phyloP scores from a whole-genome alignment of 768 basidiomycete genomes.

The Sarcodon aspratus region DNA sequence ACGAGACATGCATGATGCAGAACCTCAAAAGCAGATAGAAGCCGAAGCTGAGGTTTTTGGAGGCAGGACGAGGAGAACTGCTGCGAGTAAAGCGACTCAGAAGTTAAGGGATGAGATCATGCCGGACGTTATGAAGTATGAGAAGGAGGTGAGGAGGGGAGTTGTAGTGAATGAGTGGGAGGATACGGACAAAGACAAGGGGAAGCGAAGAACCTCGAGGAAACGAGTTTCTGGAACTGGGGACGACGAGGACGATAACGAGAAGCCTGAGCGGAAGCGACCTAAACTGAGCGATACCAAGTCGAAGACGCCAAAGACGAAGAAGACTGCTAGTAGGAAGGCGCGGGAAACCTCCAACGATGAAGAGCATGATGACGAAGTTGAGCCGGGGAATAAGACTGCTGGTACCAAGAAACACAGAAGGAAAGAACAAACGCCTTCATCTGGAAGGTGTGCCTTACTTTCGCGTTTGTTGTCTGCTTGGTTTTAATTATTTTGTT shows the following conservation, averaged over 20 bases:
- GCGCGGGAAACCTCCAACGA: not conserved
- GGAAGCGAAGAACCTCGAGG: conserved; percentile 6
- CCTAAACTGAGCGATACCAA: not conserved
- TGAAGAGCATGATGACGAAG: conserved; percentile 3
- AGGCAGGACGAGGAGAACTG: conserved; percentile 29
- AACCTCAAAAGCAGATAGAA: no score
- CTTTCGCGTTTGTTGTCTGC: not conserved
- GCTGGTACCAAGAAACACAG: conserved; percentile 5
- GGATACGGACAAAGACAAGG: conserved; percentile 8
- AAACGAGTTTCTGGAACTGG: conserved; percentile 15
- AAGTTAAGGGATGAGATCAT: conserved; percentile 45
- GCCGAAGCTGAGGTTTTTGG: not conserved
- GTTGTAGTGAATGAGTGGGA: conserved; percentile 15
- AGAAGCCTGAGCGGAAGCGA: conserved; percentile 13
- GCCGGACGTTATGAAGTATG: conserved; percentile 64
- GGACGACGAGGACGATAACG: conserved; percentile 5
- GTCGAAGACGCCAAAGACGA: conserved; percentile 7
- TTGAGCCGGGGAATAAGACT: conserved; percentile 3
- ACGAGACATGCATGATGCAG: no score
- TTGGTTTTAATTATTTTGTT: not conserved
- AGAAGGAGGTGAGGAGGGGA: conserved; percentile 47
- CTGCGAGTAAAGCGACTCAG: conserved; percentile 37
- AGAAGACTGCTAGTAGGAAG: conserved; percentile 4
- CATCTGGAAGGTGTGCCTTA: not conserved
- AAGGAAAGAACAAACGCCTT: not conserved